phyloP scores from a whole-genome alignment of 257 asterid genomes.

The Solanum rostratum region DNA sequence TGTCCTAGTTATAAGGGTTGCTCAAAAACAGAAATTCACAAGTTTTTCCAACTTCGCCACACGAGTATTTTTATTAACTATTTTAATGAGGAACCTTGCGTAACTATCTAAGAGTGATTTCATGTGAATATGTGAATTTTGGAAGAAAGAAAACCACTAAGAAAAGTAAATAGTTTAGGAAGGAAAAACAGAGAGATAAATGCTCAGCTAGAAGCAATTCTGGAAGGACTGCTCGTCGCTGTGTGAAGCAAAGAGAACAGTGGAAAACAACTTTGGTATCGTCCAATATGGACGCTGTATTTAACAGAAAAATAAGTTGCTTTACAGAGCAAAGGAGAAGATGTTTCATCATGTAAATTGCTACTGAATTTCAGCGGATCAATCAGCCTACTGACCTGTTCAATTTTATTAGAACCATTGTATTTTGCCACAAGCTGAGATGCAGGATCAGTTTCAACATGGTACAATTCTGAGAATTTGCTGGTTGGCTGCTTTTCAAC shows the following conservation, averaged over 20 bases:
- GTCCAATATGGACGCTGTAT: background rate
- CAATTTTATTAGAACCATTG: constrained; percentile 63
- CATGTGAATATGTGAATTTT: background rate
- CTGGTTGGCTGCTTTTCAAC: constrained; percentile 36
- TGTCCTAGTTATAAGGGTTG: background rate
- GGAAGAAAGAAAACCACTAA: background rate
- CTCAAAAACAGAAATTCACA: background rate
- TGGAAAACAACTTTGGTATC: background rate
- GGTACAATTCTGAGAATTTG: constrained; percentile 41
- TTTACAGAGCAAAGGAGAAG: background rate
- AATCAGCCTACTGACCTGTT: constrained; percentile 42
- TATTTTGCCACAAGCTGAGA: constrained; percentile 87
- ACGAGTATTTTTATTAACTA: background rate
- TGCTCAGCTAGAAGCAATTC: background rate
- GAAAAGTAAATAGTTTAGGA: background rate
- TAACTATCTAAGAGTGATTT: background rate
- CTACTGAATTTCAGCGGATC: background rate
- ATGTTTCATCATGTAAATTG: background rate
- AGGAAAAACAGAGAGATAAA: background rate
- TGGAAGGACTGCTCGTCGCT: background rate
- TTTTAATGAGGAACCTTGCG: background rate
- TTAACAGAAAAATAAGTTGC: background rate
- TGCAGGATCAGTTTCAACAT: constrained; percentile 68
- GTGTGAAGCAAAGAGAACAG: background rate
- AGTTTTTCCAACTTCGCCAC: background rate